Percentiles rank a stretch among this genome's conserved stretches.
Evolutionary conservation across 331 rosid genomes (phyloP).

Genomic region (Quercus tomentella): DNA sequence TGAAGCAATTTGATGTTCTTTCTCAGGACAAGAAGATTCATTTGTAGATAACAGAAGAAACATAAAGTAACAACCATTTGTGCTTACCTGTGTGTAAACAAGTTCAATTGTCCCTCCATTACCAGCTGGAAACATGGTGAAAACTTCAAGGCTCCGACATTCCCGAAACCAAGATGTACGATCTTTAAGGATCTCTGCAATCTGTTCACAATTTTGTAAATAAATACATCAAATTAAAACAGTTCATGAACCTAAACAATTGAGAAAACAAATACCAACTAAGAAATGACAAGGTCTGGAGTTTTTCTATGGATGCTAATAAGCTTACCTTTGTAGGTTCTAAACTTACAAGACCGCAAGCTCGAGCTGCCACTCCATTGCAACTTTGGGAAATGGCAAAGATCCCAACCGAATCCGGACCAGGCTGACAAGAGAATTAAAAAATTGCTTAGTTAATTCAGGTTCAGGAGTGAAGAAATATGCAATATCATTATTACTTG

Average conservation of each 20-base stretch:
- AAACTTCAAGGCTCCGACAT: conserved; percentile 95
- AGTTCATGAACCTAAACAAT: background rate
- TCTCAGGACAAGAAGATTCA: background rate
- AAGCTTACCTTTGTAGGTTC: conserved; percentile 76
- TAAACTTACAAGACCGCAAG: conserved; percentile 98
- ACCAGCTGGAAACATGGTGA: conserved; percentile 85
- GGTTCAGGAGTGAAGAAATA: background rate
- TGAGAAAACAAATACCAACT: background rate
- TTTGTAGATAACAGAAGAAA: background rate
- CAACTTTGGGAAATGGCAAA: conserved; percentile 96
- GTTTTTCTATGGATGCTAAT: background rate
- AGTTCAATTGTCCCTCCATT: conserved; percentile 94
- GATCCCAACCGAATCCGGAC: conserved; percentile 99
- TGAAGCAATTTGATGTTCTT: conserved; percentile 29
- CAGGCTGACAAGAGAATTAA: conserved; percentile 58
- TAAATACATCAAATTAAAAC: conserved; percentile 15
- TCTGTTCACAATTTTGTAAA: conserved; percentile 32
- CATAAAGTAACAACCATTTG: background rate
- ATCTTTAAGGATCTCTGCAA: conserved; percentile 97
- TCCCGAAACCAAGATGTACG: conserved; percentile 97
- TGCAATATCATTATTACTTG: background rate
- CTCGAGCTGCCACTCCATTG: conserved; percentile 99
- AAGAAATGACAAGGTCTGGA: background rate
- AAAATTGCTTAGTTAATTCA: background rate
- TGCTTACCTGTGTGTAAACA: conserved; percentile 77